phyloP scores from a whole-genome alignment of 495 filamentous ascomycete genomes.

The Hypoxylon lienhwacheense region DNA sequence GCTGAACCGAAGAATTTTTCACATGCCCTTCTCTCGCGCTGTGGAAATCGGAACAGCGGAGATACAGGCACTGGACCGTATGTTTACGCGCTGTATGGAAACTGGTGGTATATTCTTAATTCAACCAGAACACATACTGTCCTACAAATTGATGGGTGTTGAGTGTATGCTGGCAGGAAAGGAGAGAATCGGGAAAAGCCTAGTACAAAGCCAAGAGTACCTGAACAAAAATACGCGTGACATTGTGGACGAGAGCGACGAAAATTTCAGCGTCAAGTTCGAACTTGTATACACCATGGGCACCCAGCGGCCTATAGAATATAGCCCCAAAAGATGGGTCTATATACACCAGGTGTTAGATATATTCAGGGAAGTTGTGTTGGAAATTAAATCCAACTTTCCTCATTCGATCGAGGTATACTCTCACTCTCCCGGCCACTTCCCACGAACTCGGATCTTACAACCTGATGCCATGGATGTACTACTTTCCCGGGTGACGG shows the following conservation, averaged over 20 bases:
- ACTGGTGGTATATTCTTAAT: slow-evolving; percentile 58
- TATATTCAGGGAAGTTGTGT: slow-evolving; percentile 42
- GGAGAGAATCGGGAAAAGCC: slow-evolving; percentile 28
- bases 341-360: slow-evolving; percentile 59
- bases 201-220: slow-evolving; percentile 49
- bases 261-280: slow-evolving; percentile 62
- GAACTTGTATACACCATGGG: slow-evolving; percentile 73
- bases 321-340: slow-evolving; percentile 61
- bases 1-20: slow-evolving; percentile 58
- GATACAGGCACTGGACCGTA: slow-evolving; percentile 35
- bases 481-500: slow-evolving; percentile 38
- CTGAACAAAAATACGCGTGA: slow-evolving; percentile 51
- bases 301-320: slow-evolving; percentile 54
- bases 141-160: slow-evolving; percentile 66
- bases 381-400: slow-evolving; percentile 26
- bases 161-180: slow-evolving; percentile 47
- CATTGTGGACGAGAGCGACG: slow-evolving; percentile 69
- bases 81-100: slow-evolving; percentile 52
- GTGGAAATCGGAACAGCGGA: slow-evolving; percentile 39
- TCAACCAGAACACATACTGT: slow-evolving; percentile 72
- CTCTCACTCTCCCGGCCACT: slow-evolving; percentile 33
- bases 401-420: slow-evolving; percentile 47
- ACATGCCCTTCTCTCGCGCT: slow-evolving; percentile 64
- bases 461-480: slow-evolving; percentile 36
- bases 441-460: slow-evolving; percentile 52